Base-by-base conservation (phyloP, 2,329 filamentous ascomycete species). In the Alternaria triticina region DNA sequence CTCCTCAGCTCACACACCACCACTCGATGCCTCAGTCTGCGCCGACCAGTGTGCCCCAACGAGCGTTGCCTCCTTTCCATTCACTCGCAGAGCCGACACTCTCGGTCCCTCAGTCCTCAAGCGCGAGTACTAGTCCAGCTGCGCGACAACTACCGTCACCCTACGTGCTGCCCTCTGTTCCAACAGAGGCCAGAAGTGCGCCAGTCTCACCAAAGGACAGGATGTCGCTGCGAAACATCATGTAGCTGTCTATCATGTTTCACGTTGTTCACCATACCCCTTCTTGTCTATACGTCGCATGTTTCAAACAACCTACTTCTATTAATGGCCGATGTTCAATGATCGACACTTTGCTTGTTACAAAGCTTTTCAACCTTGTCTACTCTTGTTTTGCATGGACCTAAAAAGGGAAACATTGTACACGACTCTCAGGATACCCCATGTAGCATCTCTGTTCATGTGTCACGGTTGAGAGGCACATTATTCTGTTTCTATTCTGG, bases 221-320 rank as follows among this genome's bases (percentile, higher is more conserved):
- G 68, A 78, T 80, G 76, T 76, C 73, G 62, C 70, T 79, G 30
- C 71, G 71, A 61, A 71, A 71, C 69, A 75, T 79, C 67, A 70
- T 78, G 68, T 78, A 73, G 70, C 69, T 68, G 66, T 67, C 56
- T 36, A 57, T 62, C 61, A 69, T 65, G 69, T 73, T 73, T 70
- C 64, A 70, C 62, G 58, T 54, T 68, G 64, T 59, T 28, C 57
- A 64, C 60, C 63, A 68, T 70, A 68, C 62, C 70, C 70, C 51
- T 66, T 73, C 64, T 65, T 74, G 64, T 67, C 60, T 61, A 65
- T 67, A 67, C 30, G 23, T 45, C 50, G 33, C 46, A 47, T 51
- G 55, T 60, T 68, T 64, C 66, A 65, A 60, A 62, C 43, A 28
- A 65, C 49, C 57, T 58, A 64, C 33, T 55, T 55, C 57, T 70